Base-by-base conservation (phyloP, 352 stramenopile genomes). In the Globisporangium rhizosaccharum region DNA sequence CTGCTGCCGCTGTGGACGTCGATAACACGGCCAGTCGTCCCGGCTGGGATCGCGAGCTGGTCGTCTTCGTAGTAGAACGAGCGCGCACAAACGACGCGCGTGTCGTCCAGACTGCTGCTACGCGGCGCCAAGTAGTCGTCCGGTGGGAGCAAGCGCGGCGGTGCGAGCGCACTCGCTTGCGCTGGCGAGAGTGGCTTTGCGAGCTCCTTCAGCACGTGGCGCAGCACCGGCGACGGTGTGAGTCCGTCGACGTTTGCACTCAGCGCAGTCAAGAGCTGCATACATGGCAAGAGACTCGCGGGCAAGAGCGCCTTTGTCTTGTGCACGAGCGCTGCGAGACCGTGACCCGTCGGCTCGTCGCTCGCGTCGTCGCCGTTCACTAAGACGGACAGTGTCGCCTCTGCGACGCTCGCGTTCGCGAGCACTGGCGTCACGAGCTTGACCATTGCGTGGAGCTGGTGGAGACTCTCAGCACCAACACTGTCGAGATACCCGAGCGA, bases 361-460 rank as follows among this genome's bases (percentile, higher is more conserved):
- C 26, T 23, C 18, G 36, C 47, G 26, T 39, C n/a, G 26, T 18
- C 50, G 28, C 37, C 41, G 17, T 37, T 62, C 26, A 56, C 33
- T 11, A 37, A 37, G 33, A 37, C 33, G 6, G 33, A 51, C 28
- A 84, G 54, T 37, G 56, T 69, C 33, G 71, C 68, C 8, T 73
- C 55, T 1, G 78, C 74, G 42, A 90, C 74, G 1, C 54, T 30
- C 10, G 58, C 37, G n/a, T 69, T 81, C 11, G 68, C 70, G 2
- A 88, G 62, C 52, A 78, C 70, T 41, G 80, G 77, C 3, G 73
- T 53, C 11, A 88, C 69, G 28, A 90, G 78, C 48, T 81, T 84
- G 18, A 81, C 74, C 78, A 90, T 90, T 3, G 74, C 77, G 45
- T 87, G 70, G 33, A 90, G 53, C 41, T 88, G 71, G 33, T 73